Percentiles rank a stretch among this genome's conserved stretches.
Evolutionary conservation across 163 green algal genomes (phyloP).

Genomic region (Picocystis sp.): DNA sequence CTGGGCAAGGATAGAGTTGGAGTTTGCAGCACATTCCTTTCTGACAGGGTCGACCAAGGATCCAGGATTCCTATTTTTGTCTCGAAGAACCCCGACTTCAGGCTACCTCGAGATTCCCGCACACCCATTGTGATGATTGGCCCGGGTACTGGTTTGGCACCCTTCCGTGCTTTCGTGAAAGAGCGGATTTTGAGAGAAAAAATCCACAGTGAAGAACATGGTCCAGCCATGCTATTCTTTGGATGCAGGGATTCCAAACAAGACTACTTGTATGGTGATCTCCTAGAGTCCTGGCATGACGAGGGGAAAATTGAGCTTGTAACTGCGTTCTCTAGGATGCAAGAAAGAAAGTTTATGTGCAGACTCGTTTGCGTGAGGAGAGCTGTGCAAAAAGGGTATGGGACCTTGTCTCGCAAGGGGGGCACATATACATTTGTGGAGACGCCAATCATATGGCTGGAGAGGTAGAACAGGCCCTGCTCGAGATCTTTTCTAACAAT

Average conservation of each 20-base stretch:
- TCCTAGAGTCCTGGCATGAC: conserved; percentile 18
- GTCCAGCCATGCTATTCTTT: conserved; percentile 6
- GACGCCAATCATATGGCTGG: conserved; percentile 11
- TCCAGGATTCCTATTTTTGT: conserved; percentile 7
- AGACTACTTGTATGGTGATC: conserved; percentile 29
- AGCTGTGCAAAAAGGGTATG: neutral
- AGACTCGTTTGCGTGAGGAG: conserved; percentile 4
- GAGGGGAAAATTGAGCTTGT: conserved; percentile 25
- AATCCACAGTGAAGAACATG: conserved; percentile 14
- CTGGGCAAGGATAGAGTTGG: conserved; percentile 33
- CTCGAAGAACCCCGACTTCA: conserved; percentile 64
- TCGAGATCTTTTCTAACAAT: conserved; percentile 4
- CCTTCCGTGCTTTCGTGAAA: conserved; percentile 57
- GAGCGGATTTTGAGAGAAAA: conserved; percentile 28
- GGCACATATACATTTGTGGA: conserved; percentile 10
- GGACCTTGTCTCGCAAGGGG: conserved; percentile 4
- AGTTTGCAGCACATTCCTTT: conserved; percentile 45
- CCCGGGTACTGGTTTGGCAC: conserved; percentile 70
- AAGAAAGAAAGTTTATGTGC: conserved; percentile 14
- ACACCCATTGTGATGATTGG: conserved; percentile 78
- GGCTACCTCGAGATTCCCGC: conserved; percentile 34
- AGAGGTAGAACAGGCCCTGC: conserved; percentile 6
- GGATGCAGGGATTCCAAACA: conserved; percentile 14
- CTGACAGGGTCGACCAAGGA: conserved; percentile 32
- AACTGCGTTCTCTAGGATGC: conserved; percentile 41